Evolutionary conservation across 2,329 filamentous ascomycete species (phyloP).

Genomic region (Pseudomassariella vexata): DNA sequence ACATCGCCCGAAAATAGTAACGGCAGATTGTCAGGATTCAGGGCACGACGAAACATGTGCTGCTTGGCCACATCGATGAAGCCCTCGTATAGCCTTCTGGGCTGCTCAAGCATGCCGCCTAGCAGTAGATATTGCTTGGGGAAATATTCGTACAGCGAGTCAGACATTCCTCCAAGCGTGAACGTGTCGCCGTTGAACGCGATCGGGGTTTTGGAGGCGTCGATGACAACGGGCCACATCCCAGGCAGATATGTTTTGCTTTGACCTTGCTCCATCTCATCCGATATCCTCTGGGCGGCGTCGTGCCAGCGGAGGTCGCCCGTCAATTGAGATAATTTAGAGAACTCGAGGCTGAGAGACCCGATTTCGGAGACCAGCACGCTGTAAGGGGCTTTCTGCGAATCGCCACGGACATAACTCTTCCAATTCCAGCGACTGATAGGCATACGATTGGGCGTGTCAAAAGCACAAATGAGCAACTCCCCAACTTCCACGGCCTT

Average conservation of each 20-base stretch:
- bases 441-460: constrained; percentile 64
- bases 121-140: constrained; percentile 61
- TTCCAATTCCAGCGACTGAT: constrained; percentile 52
- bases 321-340: constrained; percentile 58
- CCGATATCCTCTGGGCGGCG: constrained; percentile 50
- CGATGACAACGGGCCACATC: constrained; percentile 54
- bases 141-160: constrained; percentile 61
- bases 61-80: constrained; percentile 41
- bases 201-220: constrained; percentile 49
- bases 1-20: constrained; percentile 45
- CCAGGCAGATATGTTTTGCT: constrained; percentile 51
- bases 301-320: constrained; percentile 56
- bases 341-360: constrained; percentile 56
- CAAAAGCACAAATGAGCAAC: constrained; percentile 60
- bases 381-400: constrained; percentile 37
- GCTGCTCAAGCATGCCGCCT: constrained; percentile 50
- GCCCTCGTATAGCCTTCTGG: constrained; percentile 37
- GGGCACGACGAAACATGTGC: constrained; percentile 35
- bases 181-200: constrained; percentile 46
- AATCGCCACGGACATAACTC: constrained; percentile 36
- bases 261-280: constrained; percentile 49
- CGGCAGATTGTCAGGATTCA: constrained; percentile 34
- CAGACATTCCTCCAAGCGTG: constrained; percentile 49
- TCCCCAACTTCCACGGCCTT: constrained; percentile 61
- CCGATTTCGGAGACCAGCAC: constrained; percentile 47